phyloP scores from a whole-genome alignment of 345 rosid genomes.

The Cardamine occulta region DNA sequence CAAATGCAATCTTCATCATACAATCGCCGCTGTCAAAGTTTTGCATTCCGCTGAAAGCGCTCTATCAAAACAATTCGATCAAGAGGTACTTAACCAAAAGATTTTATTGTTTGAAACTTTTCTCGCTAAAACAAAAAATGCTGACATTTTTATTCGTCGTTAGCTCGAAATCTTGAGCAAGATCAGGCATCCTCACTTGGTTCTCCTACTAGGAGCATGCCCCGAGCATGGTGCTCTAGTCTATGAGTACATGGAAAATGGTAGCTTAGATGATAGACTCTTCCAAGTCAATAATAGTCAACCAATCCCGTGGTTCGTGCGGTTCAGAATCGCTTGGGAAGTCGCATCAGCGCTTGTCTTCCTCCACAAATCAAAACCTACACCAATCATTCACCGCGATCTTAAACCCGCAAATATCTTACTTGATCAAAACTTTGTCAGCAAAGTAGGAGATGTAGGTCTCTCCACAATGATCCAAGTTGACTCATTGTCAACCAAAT shows the following conservation, averaged over 20 bases:
- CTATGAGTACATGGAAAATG: constrained; percentile 89
- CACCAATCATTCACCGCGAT: constrained; percentile 83
- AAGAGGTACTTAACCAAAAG: constrained; percentile 32
- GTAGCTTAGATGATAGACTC: constrained; percentile 79
- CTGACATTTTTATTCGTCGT: constrained; percentile 5
- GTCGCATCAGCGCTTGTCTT: constrained; percentile 80
- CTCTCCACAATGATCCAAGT: constrained; percentile 63
- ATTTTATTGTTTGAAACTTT: neutral
- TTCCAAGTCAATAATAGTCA: constrained; percentile 50
- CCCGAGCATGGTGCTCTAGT: constrained; percentile 70
- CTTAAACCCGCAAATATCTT: constrained; percentile 90
- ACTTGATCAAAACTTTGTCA: constrained; percentile 73
- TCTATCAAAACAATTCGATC: constrained; percentile 43
- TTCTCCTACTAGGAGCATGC: constrained; percentile 93
- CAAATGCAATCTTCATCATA: constrained; percentile 48
- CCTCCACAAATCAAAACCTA: constrained; percentile 81
- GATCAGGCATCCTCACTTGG: constrained; percentile 85
- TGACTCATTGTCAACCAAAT: constrained; percentile 41
- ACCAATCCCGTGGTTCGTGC: constrained; percentile 80
- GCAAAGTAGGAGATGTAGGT: constrained; percentile 96
- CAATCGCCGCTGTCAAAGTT: constrained; percentile 48
- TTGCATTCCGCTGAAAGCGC: constrained; percentile 41
- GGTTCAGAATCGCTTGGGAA: constrained; percentile 87
- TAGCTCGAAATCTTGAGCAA: constrained; percentile 83
- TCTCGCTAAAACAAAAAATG: neutral